These are phyloP conservation scores for Anisodus acutangulus DNA, from an alignment of 257 asterid genomes.

Conservation along the genomic window DNA sequence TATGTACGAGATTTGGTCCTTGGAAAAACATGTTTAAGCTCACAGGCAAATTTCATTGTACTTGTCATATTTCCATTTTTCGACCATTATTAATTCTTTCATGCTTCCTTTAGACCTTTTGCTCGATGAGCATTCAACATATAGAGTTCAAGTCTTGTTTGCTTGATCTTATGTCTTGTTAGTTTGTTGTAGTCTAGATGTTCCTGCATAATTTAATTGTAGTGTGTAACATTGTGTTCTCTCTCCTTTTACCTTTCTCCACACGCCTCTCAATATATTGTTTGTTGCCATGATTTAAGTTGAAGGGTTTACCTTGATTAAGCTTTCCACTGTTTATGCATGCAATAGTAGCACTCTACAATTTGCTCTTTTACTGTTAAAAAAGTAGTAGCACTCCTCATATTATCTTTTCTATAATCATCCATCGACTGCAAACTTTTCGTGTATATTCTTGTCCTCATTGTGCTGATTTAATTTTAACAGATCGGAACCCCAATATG, in stretches of 20 bases:
- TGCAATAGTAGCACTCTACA: background rate
- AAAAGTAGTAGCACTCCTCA: conserved; percentile 23
- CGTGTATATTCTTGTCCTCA: background rate
- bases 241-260: background rate
- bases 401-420: background rate
- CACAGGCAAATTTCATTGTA: background rate
- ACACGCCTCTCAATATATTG: background rate
- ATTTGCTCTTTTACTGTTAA: background rate
- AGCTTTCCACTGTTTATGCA: background rate
- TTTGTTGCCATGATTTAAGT: background rate
- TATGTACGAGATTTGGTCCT: conserved; percentile 25
- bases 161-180: background rate
- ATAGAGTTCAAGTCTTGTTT: conserved; percentile 2
- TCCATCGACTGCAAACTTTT: conserved; percentile 3
- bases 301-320: conserved; percentile 19
- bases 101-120: background rate
- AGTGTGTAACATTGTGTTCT: conserved; percentile 1
- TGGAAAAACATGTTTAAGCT: background rate
- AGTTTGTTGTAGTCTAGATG: background rate
- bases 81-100: background rate
- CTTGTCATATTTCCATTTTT: background rate
- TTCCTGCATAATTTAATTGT: background rate
- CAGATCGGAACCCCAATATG: conserved; percentile 45
- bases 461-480: conserved; percentile 61
- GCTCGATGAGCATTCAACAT: background rate